Evolutionary conservation across 805 yeast genomes (phyloP).

Genomic region (Komagataella pastoris): DNA sequence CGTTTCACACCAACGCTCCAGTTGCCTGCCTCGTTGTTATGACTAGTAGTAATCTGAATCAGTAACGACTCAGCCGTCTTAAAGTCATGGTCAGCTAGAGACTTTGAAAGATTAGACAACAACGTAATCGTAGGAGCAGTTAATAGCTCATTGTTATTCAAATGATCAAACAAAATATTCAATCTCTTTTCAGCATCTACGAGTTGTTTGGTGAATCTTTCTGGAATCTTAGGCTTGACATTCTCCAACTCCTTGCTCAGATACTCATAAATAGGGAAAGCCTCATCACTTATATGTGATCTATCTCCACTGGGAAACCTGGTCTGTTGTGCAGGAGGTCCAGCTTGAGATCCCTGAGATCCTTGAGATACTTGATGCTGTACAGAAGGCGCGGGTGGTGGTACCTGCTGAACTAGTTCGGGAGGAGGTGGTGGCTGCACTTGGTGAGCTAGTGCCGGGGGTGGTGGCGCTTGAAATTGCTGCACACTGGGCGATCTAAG

Average conservation of each 20-base stretch:
- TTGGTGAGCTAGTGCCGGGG: constrained; percentile 1
- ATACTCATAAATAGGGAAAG: constrained; percentile 43
- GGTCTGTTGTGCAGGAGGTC: constrained; percentile 4
- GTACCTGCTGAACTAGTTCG: constrained; percentile 1
- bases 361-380: constrained; percentile 3
- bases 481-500: constrained; percentile 1
- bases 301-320: constrained; percentile 54
- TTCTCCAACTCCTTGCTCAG: constrained; percentile 42
- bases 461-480: constrained; percentile 9
- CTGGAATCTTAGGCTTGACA: constrained; percentile 65
- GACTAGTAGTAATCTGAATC: constrained; percentile 45
- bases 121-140: constrained; percentile 39
- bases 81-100: constrained; percentile 42
- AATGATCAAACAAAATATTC: constrained; percentile 59
- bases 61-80: constrained; percentile 43
- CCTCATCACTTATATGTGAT: constrained; percentile 46
- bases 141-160: constrained; percentile 60
- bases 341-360: constrained; percentile 7
- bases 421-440: constrained; percentile 6
- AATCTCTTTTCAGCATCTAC: constrained; percentile 76
- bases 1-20: constrained; percentile 93
- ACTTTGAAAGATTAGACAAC: constrained; percentile 34
- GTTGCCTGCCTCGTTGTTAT: constrained; percentile 66
- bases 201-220: constrained; percentile 57
- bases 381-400: constrained; percentile 9